Conservation (phyloP, 1,284 basidiomycete species). For the Pseudozyma sp. region DNA sequence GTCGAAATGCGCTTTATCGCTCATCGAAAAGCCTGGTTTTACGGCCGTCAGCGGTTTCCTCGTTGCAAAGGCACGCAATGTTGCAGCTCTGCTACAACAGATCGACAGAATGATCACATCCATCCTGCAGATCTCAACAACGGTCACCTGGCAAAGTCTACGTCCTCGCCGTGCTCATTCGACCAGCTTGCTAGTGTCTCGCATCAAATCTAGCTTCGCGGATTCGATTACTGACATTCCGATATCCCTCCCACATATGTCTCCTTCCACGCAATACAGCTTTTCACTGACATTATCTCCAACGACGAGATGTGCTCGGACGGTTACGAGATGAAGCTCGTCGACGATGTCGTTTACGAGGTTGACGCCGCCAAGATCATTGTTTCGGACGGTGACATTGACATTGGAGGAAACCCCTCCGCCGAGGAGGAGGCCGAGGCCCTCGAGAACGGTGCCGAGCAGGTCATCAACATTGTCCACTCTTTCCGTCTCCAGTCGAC, state of each 20-base stretch:
- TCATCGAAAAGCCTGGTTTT: no score
- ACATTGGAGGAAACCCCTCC: slow-evolving; percentile 82
- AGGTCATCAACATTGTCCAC: slow-evolving; percentile 91
- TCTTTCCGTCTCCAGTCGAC: slow-evolving; percentile 90
- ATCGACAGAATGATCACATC: no score
- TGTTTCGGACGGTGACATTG: slow-evolving; percentile 84
- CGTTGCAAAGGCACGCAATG: no score
- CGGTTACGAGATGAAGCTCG: slow-evolving; percentile 75
- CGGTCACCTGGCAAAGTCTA: no score
- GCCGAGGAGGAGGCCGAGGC: slow-evolving; percentile 87
- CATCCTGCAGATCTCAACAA: no score
- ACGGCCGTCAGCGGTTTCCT: no score
- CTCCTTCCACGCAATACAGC: slow-evolving; percentile 69
- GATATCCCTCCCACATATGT: not conserved
- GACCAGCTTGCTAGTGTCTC: no score
- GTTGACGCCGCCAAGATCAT: slow-evolving; percentile 84
- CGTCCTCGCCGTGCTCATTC: no score
- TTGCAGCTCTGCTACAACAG: no score
- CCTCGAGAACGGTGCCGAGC: slow-evolving; percentile 80
- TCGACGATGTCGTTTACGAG: slow-evolving; percentile 90
- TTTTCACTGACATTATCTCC: slow-evolving; percentile 78
- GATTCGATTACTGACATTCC: slow-evolving; percentile 5
- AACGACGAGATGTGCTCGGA: slow-evolving; percentile 82
- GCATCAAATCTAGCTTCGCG: no score
- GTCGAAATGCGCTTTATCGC: no score